Percentiles rank a stretch among this genome's conserved stretches.
These are phyloP conservation scores for Pyrus hybrid DNA, from an alignment of 331 rosid species.

Conservation along the genomic window DNA sequence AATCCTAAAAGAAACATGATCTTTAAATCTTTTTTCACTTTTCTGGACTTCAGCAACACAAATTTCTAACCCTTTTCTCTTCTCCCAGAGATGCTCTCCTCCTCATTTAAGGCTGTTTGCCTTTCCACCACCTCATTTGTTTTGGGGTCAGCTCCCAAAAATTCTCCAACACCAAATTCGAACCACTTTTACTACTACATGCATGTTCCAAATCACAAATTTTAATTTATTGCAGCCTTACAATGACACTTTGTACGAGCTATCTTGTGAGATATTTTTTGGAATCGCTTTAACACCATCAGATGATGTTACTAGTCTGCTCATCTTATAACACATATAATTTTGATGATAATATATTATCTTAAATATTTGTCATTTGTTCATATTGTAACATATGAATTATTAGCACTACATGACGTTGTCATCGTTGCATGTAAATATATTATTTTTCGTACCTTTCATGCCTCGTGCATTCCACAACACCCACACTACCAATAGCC, in stretches of 20 bases:
- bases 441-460: too few species aligned
- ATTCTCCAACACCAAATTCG: conserved; percentile 12
- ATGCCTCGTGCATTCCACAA: too few species aligned
- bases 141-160: conserved; percentile 27
- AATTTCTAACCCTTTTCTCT: conserved; percentile 21
- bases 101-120: background rate
- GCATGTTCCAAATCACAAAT: conserved; percentile 14
- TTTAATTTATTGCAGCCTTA: conserved; percentile 16
- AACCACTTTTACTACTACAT: background rate
- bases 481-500: too few species aligned
- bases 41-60: conserved; percentile 24
- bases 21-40: conserved; percentile 9
- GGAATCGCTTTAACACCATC: too few species aligned
- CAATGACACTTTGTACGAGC: conserved; percentile 9
- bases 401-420: too few species aligned
- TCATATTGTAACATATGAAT: too few species aligned
- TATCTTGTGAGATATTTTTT: background rate
- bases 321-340: too few species aligned
- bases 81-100: conserved; percentile 28
- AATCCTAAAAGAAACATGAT: conserved; percentile 16
- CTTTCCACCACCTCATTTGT: conserved; percentile 14
- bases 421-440: too few species aligned
- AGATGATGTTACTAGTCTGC: too few species aligned
- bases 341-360: too few species aligned
- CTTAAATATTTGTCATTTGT: too few species aligned